These are phyloP conservation scores for Diaporthe nobilis DNA, from an alignment of 2,329 filamentous ascomycete genomes.

Conservation along the genomic window DNA sequence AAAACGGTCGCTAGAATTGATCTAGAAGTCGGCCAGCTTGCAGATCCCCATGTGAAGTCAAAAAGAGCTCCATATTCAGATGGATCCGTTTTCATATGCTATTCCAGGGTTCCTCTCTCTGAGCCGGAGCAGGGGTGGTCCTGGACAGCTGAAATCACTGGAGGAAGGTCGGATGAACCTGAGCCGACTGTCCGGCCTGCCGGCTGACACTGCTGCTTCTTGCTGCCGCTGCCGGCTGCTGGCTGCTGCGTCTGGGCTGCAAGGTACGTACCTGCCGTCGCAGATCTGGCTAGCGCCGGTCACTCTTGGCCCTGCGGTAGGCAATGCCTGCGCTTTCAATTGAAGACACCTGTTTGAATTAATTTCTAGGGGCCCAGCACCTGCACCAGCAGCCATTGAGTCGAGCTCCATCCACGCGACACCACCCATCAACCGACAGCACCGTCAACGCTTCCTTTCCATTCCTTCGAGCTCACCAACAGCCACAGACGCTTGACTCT, in stretches of 20 bases:
- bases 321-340: constrained; percentile 29
- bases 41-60: constrained; percentile 36
- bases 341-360: constrained; percentile 38
- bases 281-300: constrained; percentile 23
- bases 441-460: constrained; percentile 15
- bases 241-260: background rate
- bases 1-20: constrained; percentile 33
- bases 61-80: constrained; percentile 19
- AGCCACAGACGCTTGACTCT: constrained; percentile 2
- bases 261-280: constrained; percentile 6
- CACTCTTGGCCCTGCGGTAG: background rate
- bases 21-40: constrained; percentile 30
- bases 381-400: constrained; percentile 6
- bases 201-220: background rate
- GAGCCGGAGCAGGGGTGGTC: background rate
- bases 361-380: constrained; percentile 26
- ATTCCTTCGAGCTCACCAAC: constrained; percentile 31
- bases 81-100: constrained; percentile 31
- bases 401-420: constrained; percentile 32
- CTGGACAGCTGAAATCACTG: background rate
- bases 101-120: constrained; percentile 7
- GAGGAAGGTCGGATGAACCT: constrained; percentile 25
- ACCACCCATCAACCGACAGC: constrained; percentile 21
- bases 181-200: constrained; percentile 32
- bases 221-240: background rate